Conservation (phyloP, 2,329 filamentous ascomycete genomes). For the Diplodia sapinea region DNA sequence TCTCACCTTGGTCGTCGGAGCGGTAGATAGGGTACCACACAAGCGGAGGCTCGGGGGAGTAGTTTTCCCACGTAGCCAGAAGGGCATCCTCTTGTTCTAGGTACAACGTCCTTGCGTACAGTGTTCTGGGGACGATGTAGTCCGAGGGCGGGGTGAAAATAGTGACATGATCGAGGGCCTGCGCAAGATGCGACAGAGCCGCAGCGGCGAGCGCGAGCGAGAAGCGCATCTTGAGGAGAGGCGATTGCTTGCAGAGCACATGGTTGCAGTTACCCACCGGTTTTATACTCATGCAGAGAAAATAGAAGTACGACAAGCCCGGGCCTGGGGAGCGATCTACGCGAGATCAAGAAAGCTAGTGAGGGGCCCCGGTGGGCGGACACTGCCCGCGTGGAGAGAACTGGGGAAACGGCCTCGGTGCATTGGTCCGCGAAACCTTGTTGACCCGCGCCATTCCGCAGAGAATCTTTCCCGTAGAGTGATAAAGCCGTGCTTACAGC, state of each 20-base stretch:
- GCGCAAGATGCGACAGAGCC: slow-evolving; percentile 9
- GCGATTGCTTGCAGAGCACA: slow-evolving; percentile 6
- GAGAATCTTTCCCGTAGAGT: slow-evolving; percentile 11
- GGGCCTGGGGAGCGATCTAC: slow-evolving; percentile 22
- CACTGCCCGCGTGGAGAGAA: slow-evolving; percentile 20
- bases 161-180: slow-evolving; percentile 37
- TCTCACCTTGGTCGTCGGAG: slow-evolving; percentile 55
- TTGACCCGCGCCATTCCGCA: slow-evolving; percentile 7
- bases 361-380: slow-evolving; percentile 30
- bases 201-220: slow-evolving; percentile 12
- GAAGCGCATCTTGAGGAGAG: slow-evolving; percentile 19
- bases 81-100: slow-evolving; percentile 52
- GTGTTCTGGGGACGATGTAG: slow-evolving; percentile 55
- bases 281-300: slow-evolving; percentile 11
- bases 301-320: slow-evolving; percentile 13
- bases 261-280: background rate
- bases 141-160: slow-evolving; percentile 53
- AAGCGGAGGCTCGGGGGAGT: slow-evolving; percentile 51
- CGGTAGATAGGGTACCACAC: slow-evolving; percentile 55
- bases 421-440: slow-evolving; percentile 22
- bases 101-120: slow-evolving; percentile 57
- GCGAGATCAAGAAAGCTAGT: slow-evolving; percentile 11
- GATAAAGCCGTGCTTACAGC: background rate
- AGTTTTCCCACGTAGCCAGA: slow-evolving; percentile 63
- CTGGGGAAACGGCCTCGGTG: slow-evolving; percentile 25